Evolutionary conservation across 768 basidiomycete species (phyloP), one percentile per base, ranked within the genome.

Genomic region (Boletus vinaceobasis): DNA sequence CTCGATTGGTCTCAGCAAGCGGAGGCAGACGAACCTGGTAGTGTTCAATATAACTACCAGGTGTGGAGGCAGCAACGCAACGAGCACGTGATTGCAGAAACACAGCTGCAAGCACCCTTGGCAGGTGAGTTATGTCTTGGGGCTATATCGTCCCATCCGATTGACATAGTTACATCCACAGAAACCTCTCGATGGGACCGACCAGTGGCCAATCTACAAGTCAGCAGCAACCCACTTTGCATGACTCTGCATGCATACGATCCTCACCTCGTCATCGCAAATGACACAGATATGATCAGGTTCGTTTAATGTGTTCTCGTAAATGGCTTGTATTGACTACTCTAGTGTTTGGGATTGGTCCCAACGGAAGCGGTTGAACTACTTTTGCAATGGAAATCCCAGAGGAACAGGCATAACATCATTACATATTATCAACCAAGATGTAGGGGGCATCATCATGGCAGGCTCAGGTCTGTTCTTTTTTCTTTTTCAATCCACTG

Each of bases 11-110:
- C 48, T 3, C 63, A 95, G 95, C 89, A 93, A 84, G 84, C 90
- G 7, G 96, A 98, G 67, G 86, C 86, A 2, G 95, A 98, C 66
- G 97, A 99, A 68, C 94, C 96, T 23, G 97, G 97, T 2, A 95
- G 92, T 60, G 75, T 89, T 32, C 85, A 88, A 60, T 98, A 95
- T 65, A 98, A 97, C 65, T 89, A 96, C 65, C 95, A 97, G 65
- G 83, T 94, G 0, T 98, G 95, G 95, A 79, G 95, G 58, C 88
- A 95, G 62, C 81, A 87, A 59, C 85, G 94, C 48, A 97, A 97
- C 64, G 94, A 98, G 60, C 78, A 84, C 53, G 81, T 94, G 46
- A 76, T 85, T 19, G 70, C 77, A 32, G 84, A 88, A 63, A 93
- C 90, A 5, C 74, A 79, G 51, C 71, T 79, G 14, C 88, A 93